Evolutionary conservation across 2,329 filamentous ascomycete species (phyloP), one percentile per base, ranked within the genome.

Genomic region (Pyrenochaeta sp.): DNA sequence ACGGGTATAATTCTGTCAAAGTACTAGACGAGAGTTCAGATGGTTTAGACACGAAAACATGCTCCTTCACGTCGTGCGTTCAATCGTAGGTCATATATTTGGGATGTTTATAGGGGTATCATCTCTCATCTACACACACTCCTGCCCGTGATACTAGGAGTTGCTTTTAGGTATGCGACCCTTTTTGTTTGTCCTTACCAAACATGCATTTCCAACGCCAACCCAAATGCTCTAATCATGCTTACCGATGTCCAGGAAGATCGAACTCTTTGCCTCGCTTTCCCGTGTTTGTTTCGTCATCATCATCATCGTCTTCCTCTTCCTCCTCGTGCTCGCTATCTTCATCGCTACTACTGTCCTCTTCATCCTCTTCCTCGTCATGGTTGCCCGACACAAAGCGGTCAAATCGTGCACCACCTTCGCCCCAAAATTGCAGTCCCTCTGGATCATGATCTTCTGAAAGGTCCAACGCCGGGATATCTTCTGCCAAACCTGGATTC

Each of bases 201-300:
- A n/a, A 27, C 15, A 28, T 42, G 24, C 40, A 22, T 4, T 24
- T 9, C 27, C 20, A 56, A 59, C 41, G 47, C 53, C 48, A 17
- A n/a, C n/a, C n/a, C n/a, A n/a, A n/a, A n/a, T n/a, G n/a, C 40
- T 20, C 34, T 44, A 53, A 22, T 26, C n/a, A n/a, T n/a, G 14
- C 7, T 58, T 46, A 69, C n/a, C 60, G 61, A 53, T 72, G 69
- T 9, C 68, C 68, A 44, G 69, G 65, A n/a, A 72, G 42, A 36
- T 68, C 61, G 38, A 67, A 62, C 23, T 68, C 61, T 28, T 63
- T 63, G 26, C 55, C 53, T n/a, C 40, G 41, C 27, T 41, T 49
- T 18, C 60, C 57, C 6, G 55, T 54, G 15, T 58, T 49, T 13
- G 51, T 48, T 9, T 57, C 60, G 5, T 60, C 61, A 3, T 63